Conservation (phyloP, 1,284 basidiomycete species). For the Sutorius eximius region DNA sequence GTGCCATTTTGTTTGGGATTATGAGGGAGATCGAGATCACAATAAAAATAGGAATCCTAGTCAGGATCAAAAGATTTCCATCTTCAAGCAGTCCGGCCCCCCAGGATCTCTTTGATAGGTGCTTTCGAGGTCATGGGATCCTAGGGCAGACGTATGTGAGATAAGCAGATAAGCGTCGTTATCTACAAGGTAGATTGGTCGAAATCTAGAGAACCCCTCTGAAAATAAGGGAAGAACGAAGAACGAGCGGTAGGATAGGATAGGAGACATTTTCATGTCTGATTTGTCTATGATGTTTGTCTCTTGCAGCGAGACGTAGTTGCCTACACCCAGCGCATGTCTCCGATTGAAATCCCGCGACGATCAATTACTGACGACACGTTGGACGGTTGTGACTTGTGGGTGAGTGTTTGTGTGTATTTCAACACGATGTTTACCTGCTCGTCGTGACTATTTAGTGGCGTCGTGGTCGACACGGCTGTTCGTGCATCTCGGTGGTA, state of each 20-base stretch:
- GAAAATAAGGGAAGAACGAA: background rate
- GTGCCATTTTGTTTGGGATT: background rate
- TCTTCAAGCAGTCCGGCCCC: constrained; percentile 6
- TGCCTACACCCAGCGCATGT: constrained; percentile 5
- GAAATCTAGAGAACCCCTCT: background rate
- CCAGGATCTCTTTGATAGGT: background rate
- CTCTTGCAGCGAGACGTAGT: too few relatives aligned
- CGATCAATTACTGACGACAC: background rate
- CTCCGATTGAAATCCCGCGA: constrained; percentile 6
- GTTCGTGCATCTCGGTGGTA: background rate
- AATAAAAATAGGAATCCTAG: background rate
- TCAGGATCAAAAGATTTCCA: constrained; percentile 8
- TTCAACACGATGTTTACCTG: constrained; percentile 6
- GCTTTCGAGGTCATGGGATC: constrained; percentile 1
- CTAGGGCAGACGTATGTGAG: too few relatives aligned
- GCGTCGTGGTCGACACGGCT: background rate
- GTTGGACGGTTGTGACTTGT: too few relatives aligned
- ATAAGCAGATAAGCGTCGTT: too few relatives aligned
- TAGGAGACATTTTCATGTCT: too few relatives aligned
- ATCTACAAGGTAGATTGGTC: too few relatives aligned
- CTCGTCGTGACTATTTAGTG: background rate
- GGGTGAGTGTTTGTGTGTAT: constrained; percentile 11
- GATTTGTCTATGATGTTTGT: too few relatives aligned
- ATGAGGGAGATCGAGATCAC: background rate
- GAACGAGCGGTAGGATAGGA: too few relatives aligned